These are phyloP conservation scores for Rosa chinensis DNA, from an alignment of 306 rosid species.

Conservation along the genomic window DNA sequence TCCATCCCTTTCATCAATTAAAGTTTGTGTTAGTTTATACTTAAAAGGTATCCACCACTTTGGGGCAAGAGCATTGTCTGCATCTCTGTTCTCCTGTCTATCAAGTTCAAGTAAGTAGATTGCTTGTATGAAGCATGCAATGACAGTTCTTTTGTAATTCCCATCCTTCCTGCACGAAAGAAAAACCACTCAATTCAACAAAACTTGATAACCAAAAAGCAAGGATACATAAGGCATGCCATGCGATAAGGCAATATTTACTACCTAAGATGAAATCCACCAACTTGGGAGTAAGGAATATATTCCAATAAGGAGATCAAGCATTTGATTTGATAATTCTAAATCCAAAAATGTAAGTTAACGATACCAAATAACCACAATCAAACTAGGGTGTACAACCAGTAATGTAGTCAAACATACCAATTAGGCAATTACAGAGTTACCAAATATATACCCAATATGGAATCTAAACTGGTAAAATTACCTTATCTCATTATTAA, in stretches of 20 bases:
- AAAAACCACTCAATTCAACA: background rate
- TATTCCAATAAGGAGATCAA: background rate
- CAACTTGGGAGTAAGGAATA: background rate
- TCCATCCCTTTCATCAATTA: constrained; percentile 84
- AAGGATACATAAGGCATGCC: background rate
- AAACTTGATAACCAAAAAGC: background rate
- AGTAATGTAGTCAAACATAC: background rate
- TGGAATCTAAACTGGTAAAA: background rate
- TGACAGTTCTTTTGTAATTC: constrained; percentile 71
- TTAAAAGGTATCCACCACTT: constrained; percentile 99
- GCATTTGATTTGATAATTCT: background rate
- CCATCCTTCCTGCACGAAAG: constrained; percentile 66
- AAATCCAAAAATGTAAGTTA: background rate
- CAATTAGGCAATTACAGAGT: background rate
- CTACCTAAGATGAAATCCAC: background rate
- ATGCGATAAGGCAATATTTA: background rate
- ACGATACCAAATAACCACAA: background rate
- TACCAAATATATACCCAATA: background rate
- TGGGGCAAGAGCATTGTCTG: constrained; percentile 68
- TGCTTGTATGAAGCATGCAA: constrained; percentile 92
- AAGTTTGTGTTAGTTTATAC: constrained; percentile 61
- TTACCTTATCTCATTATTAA: background rate
- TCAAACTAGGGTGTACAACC: background rate
- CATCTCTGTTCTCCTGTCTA: constrained; percentile 72
- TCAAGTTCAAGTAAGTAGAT: constrained; percentile 91